phyloP scores from a whole-genome alignment of 2,329 filamentous ascomycete species.

The Metarhizium brunneum region DNA sequence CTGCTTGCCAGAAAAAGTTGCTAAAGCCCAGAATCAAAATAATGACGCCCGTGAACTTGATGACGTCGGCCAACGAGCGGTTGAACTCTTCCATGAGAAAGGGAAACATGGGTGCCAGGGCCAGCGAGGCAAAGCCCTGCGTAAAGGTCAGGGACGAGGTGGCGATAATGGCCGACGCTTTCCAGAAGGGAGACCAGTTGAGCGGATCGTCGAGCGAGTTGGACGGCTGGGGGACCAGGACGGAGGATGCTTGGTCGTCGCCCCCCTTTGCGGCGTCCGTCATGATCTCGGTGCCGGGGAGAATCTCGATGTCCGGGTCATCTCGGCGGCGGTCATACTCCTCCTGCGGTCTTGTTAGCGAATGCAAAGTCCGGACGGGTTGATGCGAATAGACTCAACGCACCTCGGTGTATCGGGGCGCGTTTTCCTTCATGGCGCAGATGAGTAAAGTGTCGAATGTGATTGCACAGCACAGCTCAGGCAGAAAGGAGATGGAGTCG shows the following conservation, averaged over 20 bases:
- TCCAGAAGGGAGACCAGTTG: not conserved
- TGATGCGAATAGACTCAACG: no score
- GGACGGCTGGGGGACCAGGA: not conserved
- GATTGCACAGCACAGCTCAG: no score
- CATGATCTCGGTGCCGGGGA: not conserved
- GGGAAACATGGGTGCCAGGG: not conserved
- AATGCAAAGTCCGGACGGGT: no score
- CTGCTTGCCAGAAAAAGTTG: not conserved
- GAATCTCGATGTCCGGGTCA: not conserved
- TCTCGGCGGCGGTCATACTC: conserved; percentile 6
- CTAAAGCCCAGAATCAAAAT: not conserved
- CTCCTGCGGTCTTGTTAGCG: not conserved
- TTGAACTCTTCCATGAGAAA: not conserved
- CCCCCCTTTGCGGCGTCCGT: not conserved
- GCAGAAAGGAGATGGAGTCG: no score
- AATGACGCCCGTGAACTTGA: not conserved
- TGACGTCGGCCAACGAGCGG: not conserved
- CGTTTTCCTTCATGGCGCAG: no score
- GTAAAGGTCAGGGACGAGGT: not conserved
- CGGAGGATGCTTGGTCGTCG: not conserved
- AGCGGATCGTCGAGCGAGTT: not conserved
- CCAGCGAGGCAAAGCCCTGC: not conserved
- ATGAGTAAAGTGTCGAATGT: no score
- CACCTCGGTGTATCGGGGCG: no score
- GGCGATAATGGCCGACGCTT: not conserved